phyloP scores from a whole-genome alignment of 345 rosid species.

The Citrus sp. region DNA sequence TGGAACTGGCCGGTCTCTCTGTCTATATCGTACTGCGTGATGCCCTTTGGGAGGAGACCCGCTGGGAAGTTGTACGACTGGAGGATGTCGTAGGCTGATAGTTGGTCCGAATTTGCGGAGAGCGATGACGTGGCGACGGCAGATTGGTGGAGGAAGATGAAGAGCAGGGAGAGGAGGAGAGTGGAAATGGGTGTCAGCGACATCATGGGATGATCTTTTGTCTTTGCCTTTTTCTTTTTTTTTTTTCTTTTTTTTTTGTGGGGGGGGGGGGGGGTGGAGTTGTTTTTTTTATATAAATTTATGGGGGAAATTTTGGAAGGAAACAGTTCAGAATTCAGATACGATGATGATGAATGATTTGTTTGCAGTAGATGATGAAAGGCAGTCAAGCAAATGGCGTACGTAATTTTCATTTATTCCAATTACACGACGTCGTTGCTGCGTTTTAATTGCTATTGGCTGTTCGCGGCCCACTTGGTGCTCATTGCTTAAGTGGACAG shows the following conservation, averaged over 20 bases:
- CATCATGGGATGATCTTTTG: neutral
- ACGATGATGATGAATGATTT: too few species aligned
- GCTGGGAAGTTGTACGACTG: conserved; percentile 64
- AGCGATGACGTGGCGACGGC: conserved; percentile 23
- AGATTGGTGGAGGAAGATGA: conserved; percentile 21
- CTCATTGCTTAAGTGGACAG: too few species aligned
- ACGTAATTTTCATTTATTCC: neutral
- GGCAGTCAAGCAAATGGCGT: neutral
- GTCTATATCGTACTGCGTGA: conserved; percentile 61
- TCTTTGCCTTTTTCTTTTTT: neutral
- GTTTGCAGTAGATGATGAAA: neutral
- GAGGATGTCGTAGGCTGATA: conserved; percentile 67
- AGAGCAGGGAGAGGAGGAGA: conserved; percentile 16
- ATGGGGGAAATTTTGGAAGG: neutral
- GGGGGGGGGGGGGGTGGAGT: too few species aligned
- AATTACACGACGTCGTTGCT: neutral
- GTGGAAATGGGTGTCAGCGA: conserved; percentile 4
- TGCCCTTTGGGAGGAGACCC: conserved; percentile 84
- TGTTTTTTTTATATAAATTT: neutral
- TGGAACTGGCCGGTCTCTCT: conserved; percentile 54
- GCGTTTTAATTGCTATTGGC: neutral
- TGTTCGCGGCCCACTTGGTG: too few species aligned
- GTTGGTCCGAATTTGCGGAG: conserved; percentile 20
- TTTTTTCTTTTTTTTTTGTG: neutral
- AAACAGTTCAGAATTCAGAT: neutral